These are phyloP conservation scores for Pseudocercospora cruenta DNA, from an alignment of 2,329 filamentous ascomycete genomes.

Conservation along the genomic window DNA sequence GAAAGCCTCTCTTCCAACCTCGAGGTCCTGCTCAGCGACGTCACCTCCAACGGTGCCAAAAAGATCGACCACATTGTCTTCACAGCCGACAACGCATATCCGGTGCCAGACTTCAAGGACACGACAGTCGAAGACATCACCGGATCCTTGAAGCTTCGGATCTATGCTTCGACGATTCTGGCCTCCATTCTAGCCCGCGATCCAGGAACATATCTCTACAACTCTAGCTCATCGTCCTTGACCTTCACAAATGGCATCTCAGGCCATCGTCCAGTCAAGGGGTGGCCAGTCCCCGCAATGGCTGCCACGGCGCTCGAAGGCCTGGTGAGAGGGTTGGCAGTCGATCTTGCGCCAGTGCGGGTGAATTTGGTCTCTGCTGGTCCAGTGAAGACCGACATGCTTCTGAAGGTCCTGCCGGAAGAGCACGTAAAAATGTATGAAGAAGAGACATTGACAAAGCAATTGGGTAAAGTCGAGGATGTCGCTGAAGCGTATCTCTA, in stretches of 20 bases:
- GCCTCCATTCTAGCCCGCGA: neutral
- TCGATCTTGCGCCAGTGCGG: neutral
- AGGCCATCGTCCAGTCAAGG: neutral
- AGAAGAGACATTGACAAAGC: neutral
- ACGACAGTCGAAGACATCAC: neutral
- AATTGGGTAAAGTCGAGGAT: conserved; percentile 37
- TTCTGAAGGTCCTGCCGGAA: neutral
- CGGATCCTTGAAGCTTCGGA: neutral
- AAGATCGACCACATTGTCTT: conserved; percentile 1
- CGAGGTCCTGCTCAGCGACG: neutral
- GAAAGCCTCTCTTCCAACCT: neutral
- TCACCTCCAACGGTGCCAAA: neutral
- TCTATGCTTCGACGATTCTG: neutral
- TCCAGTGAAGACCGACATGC: neutral
- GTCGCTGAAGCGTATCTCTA: conserved; percentile 1
- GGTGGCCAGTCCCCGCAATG: neutral
- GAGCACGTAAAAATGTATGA: neutral
- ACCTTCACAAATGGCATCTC: neutral
- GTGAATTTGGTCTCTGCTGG: neutral
- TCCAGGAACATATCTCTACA: neutral
- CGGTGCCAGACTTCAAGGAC: neutral
- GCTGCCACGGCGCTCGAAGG: neutral
- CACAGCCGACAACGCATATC: neutral
- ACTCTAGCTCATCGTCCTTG: neutral
- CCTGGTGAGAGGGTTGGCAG: neutral